Percentiles rank a stretch among this genome's conserved stretches.
Conservation (phyloP, 23 red algal genomes). For the Agarophyton chilense region DNA sequence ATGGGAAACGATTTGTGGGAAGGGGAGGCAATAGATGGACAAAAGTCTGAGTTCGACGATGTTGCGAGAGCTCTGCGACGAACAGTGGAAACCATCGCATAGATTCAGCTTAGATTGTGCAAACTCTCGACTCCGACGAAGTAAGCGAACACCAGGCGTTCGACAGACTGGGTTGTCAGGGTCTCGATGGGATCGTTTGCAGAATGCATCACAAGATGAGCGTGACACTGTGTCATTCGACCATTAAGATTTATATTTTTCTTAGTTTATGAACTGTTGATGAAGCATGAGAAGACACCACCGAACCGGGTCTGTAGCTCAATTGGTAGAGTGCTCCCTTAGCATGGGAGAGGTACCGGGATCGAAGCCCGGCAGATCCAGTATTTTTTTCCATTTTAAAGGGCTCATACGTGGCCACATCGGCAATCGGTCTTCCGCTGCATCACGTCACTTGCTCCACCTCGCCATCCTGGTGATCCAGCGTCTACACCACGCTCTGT, state of each 20-base stretch:
- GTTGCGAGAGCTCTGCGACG: neutral
- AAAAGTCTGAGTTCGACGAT: neutral
- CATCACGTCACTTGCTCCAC: neutral
- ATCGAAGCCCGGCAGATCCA: conserved; percentile 88
- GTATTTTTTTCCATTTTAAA: neutral
- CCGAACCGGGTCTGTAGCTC: conserved; percentile 75
- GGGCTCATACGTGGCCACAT: neutral
- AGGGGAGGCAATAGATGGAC: neutral
- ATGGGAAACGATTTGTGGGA: neutral
- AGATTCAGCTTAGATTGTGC: neutral
- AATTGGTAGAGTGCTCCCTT: conserved; percentile 90
- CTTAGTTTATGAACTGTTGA: too few relatives aligned
- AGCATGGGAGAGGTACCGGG: conserved; percentile 89
- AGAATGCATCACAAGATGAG: too few relatives aligned
- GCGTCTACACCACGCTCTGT: neutral
- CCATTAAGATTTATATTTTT: too few relatives aligned
- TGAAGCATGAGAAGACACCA: too few relatives aligned
- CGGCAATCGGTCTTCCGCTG: neutral
- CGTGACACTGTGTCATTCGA: too few relatives aligned
- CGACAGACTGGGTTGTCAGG: too few relatives aligned
- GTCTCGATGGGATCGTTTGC: too few relatives aligned
- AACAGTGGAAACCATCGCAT: neutral
- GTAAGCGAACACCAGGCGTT: too few relatives aligned
- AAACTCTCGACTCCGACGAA: neutral
- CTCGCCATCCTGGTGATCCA: neutral